These are phyloP conservation scores for Wallacemonas rigidus DNA, from an alignment of 208 protist species.

Conservation along the genomic window DNA sequence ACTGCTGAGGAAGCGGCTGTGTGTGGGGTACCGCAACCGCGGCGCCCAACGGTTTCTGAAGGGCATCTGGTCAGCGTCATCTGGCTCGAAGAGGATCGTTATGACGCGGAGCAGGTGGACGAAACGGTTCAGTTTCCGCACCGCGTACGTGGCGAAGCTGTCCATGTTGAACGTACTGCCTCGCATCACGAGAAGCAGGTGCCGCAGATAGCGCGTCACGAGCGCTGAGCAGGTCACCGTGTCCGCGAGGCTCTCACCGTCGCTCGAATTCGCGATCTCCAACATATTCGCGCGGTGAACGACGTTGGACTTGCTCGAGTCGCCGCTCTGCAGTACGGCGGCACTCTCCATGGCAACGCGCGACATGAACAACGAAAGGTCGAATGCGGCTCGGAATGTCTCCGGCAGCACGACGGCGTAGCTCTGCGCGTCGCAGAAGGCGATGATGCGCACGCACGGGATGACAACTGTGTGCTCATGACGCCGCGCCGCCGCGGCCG, in stretches of 20 bases:
- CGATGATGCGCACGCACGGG: constrained; percentile 72
- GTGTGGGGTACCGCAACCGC: background rate
- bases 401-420: constrained; percentile 67
- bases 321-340: constrained; percentile 73
- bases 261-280: constrained; percentile 54
- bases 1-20: constrained; percentile 10
- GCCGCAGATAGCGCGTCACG: constrained; percentile 76
- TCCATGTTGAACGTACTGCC: constrained; percentile 44
- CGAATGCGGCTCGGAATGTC: constrained; percentile 63
- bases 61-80: constrained; percentile 28
- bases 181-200: constrained; percentile 72
- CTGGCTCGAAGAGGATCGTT: constrained; percentile 73
- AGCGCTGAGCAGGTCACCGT: constrained; percentile 63
- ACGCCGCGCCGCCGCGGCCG: background rate
- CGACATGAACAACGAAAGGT: constrained; percentile 87
- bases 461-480: constrained; percentile 22
- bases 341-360: constrained; percentile 74
- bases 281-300: constrained; percentile 80
- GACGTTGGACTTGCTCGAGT: constrained; percentile 56
- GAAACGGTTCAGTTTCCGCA: constrained; percentile 17
- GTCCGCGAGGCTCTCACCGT: constrained; percentile 52
- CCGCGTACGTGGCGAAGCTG: constrained; percentile 21
- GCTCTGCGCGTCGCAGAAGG: constrained; percentile 63
- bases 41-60: constrained; percentile 2
- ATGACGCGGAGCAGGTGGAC: constrained; percentile 45